Evolutionary conservation across 1,284 basidiomycete species (phyloP), one percentile per base, ranked within the genome.

Genomic region (Cutaneotrichosporon sp.): DNA sequence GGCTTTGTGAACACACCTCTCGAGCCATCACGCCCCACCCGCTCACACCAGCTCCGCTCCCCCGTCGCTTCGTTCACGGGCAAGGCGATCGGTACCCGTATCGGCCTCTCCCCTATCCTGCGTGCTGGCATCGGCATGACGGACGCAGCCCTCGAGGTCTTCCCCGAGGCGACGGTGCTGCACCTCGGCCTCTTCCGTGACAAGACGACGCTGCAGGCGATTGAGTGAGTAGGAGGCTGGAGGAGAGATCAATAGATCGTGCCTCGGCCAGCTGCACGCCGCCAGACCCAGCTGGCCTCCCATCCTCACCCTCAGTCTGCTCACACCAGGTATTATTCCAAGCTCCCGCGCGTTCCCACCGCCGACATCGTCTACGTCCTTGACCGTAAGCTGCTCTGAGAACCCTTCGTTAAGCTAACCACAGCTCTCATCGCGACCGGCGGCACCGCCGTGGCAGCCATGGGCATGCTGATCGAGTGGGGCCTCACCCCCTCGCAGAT

Each of bases 121-220:
- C 87, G 95, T 54, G 95, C 95, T 16, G 95, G 95, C 22, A 82
- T 95, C 60, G 92, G 92, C n/a, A 94, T 98, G 91, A 87, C 90
- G 0, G 92, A 97, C 69, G 81, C 81, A n/a, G 76, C 95, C 73
- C 82, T 94, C 64, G 85, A 85, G 57, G 82, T 93, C 46, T 91
- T 93, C 76, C 92, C 92, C 79, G 89, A 83, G 55, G 93, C 94
- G 1, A 87, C 89, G 2, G 91, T 95, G 1, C 92, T 94, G 67
- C 93, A 97, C 74, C 85, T 97, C 50, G 94, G 94, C 43, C 81
- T 97, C 20, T 97, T 89, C 81, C 84, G 94, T 58, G 94, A 97
- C 80, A 95, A 95, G 75, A 85, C 89, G 18, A 88, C 87, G 38
- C 82, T 97, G 50, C 92, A 94, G 70, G 93, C 95, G 4, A 93